Percentiles rank a stretch among this genome's conserved stretches.
Conservation (phyloP, 345 rosid species). For the Heritiera fomes region DNA sequence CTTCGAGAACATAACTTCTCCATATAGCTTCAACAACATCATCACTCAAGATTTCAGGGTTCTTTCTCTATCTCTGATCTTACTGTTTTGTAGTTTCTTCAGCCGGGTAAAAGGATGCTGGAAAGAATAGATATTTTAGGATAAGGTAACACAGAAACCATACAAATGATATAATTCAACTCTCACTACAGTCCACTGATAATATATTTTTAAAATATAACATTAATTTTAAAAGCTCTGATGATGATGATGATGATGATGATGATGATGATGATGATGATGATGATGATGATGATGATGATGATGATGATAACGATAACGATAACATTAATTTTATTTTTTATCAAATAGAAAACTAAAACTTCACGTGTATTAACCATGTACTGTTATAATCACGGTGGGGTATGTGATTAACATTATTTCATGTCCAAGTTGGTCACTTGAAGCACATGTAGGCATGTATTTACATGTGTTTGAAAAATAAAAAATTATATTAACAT, state of each 20-base stretch:
- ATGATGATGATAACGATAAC: no score
- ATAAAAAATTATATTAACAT: no score
- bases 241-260: no score
- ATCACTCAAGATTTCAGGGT: slow-evolving; percentile 56
- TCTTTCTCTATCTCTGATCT: neutral
- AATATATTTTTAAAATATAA: neutral
- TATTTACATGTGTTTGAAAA: no score
- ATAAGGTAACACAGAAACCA: neutral
- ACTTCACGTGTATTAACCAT: neutral
- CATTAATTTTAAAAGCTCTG: no score
- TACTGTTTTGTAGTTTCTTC: neutral
- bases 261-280: no score
- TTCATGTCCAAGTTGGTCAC: neutral
- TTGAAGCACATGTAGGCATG: neutral
- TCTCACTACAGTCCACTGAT: neutral
- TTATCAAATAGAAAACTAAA: neutral
- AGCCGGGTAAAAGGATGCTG: neutral
- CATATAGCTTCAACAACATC: slow-evolving; percentile 53
- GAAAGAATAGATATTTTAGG: neutral
- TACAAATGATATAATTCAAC: neutral
- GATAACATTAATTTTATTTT: neutral
- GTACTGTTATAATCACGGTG: neutral
- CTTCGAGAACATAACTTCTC: slow-evolving; percentile 43
- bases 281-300: no score
- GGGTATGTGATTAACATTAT: neutral